phyloP scores from a whole-genome alignment of 163 green algal species.

The Volvox carteri region DNA sequence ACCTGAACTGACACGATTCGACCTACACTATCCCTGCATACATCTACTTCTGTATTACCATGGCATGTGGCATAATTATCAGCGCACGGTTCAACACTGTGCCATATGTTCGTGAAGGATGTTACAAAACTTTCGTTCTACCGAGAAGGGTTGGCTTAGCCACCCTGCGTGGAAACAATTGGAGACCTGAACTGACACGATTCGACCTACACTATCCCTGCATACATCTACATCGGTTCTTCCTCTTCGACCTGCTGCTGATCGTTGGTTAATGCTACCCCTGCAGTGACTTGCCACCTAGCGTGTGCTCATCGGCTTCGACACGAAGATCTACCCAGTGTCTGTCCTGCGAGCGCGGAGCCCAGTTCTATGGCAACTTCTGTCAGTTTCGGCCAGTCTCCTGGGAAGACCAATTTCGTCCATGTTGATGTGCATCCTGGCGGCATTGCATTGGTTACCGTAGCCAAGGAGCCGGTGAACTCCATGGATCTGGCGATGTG shows the following conservation, averaged over 20 bases:
- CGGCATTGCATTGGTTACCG: constrained; percentile 65
- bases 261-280: too few species aligned
- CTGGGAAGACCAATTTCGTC: not conserved
- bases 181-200: constrained; percentile 82
- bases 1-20: constrained; percentile 76
- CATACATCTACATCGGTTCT: not conserved
- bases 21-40: too few species aligned
- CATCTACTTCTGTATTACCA: not conserved
- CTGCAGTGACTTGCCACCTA: too few species aligned
- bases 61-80: not conserved
- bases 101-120: constrained; percentile 11
- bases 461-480: constrained; percentile 83
- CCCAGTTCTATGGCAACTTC: too few species aligned
- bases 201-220: too few species aligned
- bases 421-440: constrained; percentile 2
- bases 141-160: constrained; percentile 62
- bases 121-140: constrained; percentile 84
- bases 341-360: too few species aligned
- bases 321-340: too few species aligned
- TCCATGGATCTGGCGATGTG: constrained; percentile 74
- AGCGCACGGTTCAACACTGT: not conserved
- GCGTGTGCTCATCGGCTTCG: too few species aligned
- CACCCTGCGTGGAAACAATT: constrained; percentile 75
- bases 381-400: too few species aligned
- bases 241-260: too few species aligned